A percentile compares a stretch with the other conserved stretches of the same genome.
Conservation (phyloP, 2,329 filamentous ascomycete genomes). For the Ambrosiella cleistominuta region DNA sequence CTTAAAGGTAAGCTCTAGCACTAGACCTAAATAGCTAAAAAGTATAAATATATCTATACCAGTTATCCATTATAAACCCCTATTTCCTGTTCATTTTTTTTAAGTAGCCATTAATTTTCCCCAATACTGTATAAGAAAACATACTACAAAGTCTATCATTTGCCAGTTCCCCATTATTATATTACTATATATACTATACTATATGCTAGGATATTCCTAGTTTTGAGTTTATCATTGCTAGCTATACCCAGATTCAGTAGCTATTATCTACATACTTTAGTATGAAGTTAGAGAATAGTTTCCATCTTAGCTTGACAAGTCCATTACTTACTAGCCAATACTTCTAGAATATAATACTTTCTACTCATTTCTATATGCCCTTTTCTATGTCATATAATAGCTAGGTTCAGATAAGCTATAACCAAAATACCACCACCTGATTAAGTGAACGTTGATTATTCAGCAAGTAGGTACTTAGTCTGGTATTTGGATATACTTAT, state of each 20-base stretch:
- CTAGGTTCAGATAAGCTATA: not conserved
- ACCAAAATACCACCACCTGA: no score
- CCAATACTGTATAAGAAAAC: not conserved
- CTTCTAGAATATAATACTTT: not conserved
- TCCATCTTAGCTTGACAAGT: no score
- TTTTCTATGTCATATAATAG: not conserved
- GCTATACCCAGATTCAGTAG: conserved; percentile 1
- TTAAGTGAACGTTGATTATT: no score
- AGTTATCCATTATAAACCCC: not conserved
- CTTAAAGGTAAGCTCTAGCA: not conserved
- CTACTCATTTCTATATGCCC: not conserved
- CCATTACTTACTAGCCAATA: not conserved
- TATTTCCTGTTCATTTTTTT: not conserved
- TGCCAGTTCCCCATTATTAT: conserved; percentile 11
- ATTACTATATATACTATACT: conserved; percentile 9
- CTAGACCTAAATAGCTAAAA: not conserved
- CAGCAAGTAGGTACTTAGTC: no score
- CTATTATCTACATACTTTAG: conserved; percentile 7
- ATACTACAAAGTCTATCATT: conserved; percentile 11
- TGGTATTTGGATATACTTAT: no score
- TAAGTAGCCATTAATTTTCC: conserved; percentile 5
- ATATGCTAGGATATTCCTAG: conserved; percentile 11
- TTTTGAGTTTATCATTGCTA: conserved; percentile 6
- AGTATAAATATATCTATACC: not conserved
- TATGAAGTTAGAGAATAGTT: not conserved